phyloP scores from a whole-genome alignment of 805 yeast genomes.

The Pichia californica region DNA sequence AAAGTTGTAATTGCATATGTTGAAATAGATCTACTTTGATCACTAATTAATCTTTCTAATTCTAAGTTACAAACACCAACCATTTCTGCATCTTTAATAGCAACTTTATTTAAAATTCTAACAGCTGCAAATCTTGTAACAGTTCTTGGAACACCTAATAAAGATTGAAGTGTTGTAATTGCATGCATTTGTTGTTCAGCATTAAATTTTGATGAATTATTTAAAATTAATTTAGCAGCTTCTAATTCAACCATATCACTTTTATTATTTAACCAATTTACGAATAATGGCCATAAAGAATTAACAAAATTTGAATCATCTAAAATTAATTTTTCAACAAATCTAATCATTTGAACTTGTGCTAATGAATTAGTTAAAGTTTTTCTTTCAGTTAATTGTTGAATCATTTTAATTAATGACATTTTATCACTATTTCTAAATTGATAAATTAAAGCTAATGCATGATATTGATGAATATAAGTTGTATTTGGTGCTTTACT shows the following conservation, averaged over 20 bases:
- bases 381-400: conserved; percentile 57
- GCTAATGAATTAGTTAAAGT: conserved; percentile 76
- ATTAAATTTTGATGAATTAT: conserved; percentile 43
- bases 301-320: conserved; percentile 64
- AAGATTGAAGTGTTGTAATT: conserved; percentile 63
- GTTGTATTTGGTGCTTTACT: conserved; percentile 60
- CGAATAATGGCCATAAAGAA: conserved; percentile 57
- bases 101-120: conserved; percentile 78
- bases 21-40: conserved; percentile 84
- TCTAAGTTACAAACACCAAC: conserved; percentile 76
- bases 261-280: conserved; percentile 68
- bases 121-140: conserved; percentile 91
- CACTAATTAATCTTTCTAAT: conserved; percentile 80
- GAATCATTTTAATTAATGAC: conserved; percentile 87
- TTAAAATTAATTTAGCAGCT: conserved; percentile 71
- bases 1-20: conserved; percentile 96
- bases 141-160: conserved; percentile 81
- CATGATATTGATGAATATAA: conserved; percentile 89
- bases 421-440: conserved; percentile 86
- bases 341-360: conserved; percentile 76
- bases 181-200: conserved; percentile 66
- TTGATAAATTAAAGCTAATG: conserved; percentile 83
- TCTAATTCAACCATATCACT: conserved; percentile 88
- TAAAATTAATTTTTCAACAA: conserved; percentile 60
- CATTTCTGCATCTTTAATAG: conserved; percentile 74